phyloP scores from a whole-genome alignment of 1,139 yeast species.

The Candida frijolesensis region DNA sequence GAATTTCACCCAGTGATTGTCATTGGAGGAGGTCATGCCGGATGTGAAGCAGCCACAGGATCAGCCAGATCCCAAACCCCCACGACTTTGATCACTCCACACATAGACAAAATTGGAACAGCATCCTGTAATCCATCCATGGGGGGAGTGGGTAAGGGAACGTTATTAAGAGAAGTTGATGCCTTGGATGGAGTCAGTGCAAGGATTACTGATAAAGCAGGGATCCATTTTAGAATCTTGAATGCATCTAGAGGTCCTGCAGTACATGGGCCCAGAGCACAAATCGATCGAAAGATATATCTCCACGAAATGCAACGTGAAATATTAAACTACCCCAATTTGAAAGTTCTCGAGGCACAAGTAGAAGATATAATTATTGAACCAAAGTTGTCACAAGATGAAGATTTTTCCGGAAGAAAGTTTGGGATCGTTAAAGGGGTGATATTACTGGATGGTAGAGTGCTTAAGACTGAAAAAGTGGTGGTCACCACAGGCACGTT shows the following conservation, averaged over 20 bases:
- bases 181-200: slow-evolving; percentile 94
- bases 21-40: slow-evolving; percentile 99
- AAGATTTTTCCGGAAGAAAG: slow-evolving; percentile 36
- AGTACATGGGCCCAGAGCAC: slow-evolving; percentile 98
- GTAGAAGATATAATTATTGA: slow-evolving; percentile 87
- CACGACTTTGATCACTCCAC: slow-evolving; percentile 81
- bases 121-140: slow-evolving; percentile 97
- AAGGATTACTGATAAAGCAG: slow-evolving; percentile 84
- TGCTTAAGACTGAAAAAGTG: slow-evolving; percentile 64
- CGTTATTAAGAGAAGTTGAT: slow-evolving; percentile 87
- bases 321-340: slow-evolving; percentile 59
- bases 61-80: slow-evolving; percentile 79
- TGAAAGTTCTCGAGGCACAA: slow-evolving; percentile 67
- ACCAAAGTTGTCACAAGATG: slow-evolving; percentile 19
- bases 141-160: slow-evolving; percentile 99
- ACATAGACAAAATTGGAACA: slow-evolving; percentile 75
- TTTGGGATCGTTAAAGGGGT: slow-evolving; percentile 65
- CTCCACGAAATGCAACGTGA: slow-evolving; percentile 76
- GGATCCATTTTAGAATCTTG: slow-evolving; percentile 86
- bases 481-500: slow-evolving; percentile 97
- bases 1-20: slow-evolving; percentile 71
- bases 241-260: slow-evolving; percentile 94
- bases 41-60: slow-evolving; percentile 96
- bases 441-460: slow-evolving; percentile 64
- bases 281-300: slow-evolving; percentile 85